Base-by-base conservation (phyloP, 345 rosid species). In the Populus pruinosa region DNA sequence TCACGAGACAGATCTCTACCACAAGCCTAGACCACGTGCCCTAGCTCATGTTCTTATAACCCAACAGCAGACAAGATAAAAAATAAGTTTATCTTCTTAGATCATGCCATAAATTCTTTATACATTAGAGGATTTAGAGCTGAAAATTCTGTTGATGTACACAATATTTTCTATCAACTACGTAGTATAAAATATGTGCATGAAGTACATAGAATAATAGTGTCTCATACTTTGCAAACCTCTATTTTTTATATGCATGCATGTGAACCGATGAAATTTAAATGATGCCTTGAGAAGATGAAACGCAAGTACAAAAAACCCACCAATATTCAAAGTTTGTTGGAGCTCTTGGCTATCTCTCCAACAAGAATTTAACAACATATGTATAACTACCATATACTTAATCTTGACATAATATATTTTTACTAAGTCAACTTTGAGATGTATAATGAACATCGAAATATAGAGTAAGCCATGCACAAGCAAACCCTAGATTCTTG, bases 311-410 rank as follows among this genome's bases (percentile, higher is more conserved):
- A 17, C 76, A 68, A 73, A 73, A 8, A 13, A 11, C 35, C 50
- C 25, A 23, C n/a, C 8, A 56, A 38, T 75, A 80, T 84, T 88
- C 93, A 88, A 90, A 83, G 89, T 85, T 90, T 86, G 91, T 82
- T 88, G 89, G 79, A 68, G 69, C 55, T 80, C 41, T 31, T 77
- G 73, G 76, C 77, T 83, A 84, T 79, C 83, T 78, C 79, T 41
- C 47, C 87, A 87, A 80, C 91, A 73, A 87, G 2, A 80, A 80
- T 63, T 77, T 79, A 83, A 86, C 88, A 73, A 86, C 83, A 84
- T 71, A 79, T 76, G 17, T 74, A 55, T 83, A 72, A 74, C 83
- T 55, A 79, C 79, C 73, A n/a, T 13, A 49, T 29, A 31, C 25
- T 44, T 36, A 36, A 38, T 6, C 13, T 4, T 12, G 27, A 17